Evolutionary conservation across 495 filamentous ascomycete genomes (phyloP).

Genomic region (Polyplosphaeria fusca): DNA sequence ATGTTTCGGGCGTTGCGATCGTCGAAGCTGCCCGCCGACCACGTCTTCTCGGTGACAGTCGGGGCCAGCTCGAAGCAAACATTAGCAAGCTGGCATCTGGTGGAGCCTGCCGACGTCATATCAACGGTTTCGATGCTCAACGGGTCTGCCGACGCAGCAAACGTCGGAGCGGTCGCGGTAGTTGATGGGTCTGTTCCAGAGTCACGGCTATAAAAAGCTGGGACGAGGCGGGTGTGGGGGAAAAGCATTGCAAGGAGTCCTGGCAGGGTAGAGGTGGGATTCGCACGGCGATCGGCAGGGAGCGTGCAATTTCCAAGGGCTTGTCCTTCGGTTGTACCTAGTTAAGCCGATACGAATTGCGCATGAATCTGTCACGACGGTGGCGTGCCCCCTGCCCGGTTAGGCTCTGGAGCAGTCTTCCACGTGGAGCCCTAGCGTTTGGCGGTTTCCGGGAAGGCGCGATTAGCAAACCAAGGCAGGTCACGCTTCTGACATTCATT

Average conservation of each 20-base stretch:
- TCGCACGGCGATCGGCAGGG: background rate
- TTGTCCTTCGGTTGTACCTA: no score
- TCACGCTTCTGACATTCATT: no score
- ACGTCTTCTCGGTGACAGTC: constrained; percentile 83
- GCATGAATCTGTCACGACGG: no score
- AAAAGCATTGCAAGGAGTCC: constrained; percentile 1
- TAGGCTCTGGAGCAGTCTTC: no score
- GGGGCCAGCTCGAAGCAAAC: constrained; percentile 85
- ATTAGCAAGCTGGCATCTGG: constrained; percentile 77
- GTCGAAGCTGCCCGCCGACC: constrained; percentile 54
- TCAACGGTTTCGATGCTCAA: constrained; percentile 70
- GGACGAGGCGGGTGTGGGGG: background rate
- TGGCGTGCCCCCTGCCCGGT: no score
- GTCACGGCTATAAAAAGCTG: constrained; percentile 5
- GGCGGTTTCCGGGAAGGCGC: no score
- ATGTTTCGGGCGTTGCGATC: constrained; percentile 46
- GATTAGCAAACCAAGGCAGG: no score
- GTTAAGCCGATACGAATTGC: no score
- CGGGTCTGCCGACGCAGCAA: constrained; percentile 47
- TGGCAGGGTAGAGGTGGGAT: background rate
- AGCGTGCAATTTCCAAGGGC: no score
- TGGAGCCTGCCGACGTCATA: constrained; percentile 84
- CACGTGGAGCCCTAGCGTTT: no score
- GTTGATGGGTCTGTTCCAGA: constrained; percentile 38
- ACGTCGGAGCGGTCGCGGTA: constrained; percentile 43